phyloP scores from a whole-genome alignment of 257 asterid genomes.

The Mitragyna speciosa region DNA sequence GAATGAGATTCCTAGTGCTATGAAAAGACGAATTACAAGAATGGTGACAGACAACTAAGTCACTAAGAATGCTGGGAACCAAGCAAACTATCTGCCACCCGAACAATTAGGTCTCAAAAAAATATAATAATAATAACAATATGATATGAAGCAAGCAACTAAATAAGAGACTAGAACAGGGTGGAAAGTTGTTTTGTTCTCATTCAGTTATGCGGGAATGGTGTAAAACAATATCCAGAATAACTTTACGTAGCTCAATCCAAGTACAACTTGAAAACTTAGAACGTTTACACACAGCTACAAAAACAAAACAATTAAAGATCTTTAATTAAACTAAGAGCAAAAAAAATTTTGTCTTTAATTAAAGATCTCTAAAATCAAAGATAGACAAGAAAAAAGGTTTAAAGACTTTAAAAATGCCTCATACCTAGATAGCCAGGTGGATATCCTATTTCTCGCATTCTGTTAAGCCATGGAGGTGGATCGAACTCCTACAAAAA shows the following conservation, averaged over 20 bases:
- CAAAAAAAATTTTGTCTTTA: background rate
- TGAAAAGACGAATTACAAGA: background rate
- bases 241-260: too few relatives aligned
- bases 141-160: background rate
- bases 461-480: conserved; percentile 98
- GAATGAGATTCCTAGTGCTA: background rate
- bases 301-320: background rate
- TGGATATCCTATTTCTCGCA: conserved; percentile 97
- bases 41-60: too few relatives aligned
- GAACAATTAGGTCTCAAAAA: background rate
- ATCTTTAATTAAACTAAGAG: background rate
- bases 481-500: conserved; percentile 81
- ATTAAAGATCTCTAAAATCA: background rate
- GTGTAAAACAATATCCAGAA: background rate
- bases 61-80: background rate
- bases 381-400: background rate
- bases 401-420: background rate
- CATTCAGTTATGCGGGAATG: background rate
- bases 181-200: background rate
- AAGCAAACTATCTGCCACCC: background rate
- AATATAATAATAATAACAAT: background rate
- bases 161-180: conserved; percentile 9
- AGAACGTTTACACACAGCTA: background rate
- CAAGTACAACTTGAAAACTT: background rate
- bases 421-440: conserved; percentile 84